A percentile compares a stretch with the other conserved stretches of the same genome.
These are phyloP conservation scores for Cladobotryum protrusum DNA, from an alignment of 2,329 filamentous ascomycete genomes.

Conservation along the genomic window DNA sequence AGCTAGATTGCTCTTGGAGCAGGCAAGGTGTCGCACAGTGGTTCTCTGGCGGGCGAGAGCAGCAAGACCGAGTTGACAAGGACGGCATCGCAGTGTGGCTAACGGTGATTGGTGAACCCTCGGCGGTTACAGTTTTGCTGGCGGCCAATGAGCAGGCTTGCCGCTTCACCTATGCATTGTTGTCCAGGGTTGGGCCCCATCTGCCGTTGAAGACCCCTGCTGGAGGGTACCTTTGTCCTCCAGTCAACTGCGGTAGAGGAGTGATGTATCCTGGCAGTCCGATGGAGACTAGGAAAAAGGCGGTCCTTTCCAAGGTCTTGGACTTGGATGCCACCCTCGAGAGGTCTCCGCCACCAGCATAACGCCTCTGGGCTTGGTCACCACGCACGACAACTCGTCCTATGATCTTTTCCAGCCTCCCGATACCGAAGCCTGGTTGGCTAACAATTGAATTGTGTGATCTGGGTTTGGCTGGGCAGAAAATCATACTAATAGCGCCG, in stretches of 20 bases:
- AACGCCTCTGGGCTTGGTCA: not conserved
- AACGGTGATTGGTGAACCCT: slow-evolving; percentile 24
- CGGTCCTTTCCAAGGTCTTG: not conserved
- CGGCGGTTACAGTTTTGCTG: slow-evolving; percentile 33
- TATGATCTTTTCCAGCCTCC: not conserved
- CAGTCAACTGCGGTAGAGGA: not conserved
- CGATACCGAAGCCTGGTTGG: not conserved
- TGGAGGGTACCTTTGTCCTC: not conserved
- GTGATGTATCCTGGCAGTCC: not conserved
- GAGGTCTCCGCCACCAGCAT: not conserved
- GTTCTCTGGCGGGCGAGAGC: not conserved
- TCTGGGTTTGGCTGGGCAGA: not conserved
- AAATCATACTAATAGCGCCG: not conserved
- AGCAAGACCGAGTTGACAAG: not conserved
- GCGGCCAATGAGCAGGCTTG: slow-evolving; percentile 28
- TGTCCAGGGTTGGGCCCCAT: not conserved
- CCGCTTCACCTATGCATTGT: slow-evolving; percentile 14
- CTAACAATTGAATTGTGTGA: not conserved
- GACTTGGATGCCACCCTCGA: not conserved
- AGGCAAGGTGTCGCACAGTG: not conserved
- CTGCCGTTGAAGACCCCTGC: slow-evolving; percentile 9
- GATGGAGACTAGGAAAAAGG: not conserved
- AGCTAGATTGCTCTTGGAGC: not conserved
- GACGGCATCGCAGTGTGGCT: slow-evolving; percentile 13
- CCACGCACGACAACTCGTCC: not conserved